These are phyloP conservation scores for Ocimum tenuiflorum DNA, from an alignment of 257 asterid genomes.

Conservation along the genomic window DNA sequence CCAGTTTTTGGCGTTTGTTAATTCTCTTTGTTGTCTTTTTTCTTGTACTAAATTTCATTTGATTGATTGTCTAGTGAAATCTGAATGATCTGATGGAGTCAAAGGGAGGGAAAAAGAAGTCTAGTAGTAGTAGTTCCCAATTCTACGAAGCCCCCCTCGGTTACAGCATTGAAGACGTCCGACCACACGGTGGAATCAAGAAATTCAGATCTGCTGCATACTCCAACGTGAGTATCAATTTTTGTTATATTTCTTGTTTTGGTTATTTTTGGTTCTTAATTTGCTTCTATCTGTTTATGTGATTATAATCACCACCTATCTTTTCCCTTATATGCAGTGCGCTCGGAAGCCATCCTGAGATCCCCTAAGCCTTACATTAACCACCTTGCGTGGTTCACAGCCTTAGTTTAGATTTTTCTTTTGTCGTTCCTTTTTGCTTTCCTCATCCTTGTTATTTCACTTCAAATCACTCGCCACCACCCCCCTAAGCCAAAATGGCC, in stretches of 20 bases:
- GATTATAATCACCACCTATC: neutral
- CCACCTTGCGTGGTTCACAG: conserved; percentile 25
- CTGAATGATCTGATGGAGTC: conserved; percentile 63
- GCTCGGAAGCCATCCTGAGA: conserved; percentile 82
- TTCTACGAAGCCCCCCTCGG: conserved; percentile 86
- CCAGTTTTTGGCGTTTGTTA: no score
- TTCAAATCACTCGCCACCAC: conserved; percentile 13
- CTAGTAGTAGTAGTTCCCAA: conserved; percentile 63
- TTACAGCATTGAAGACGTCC: conserved; percentile 87
- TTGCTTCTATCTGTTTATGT: neutral
- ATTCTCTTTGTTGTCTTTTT: no score
- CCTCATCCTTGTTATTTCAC: conserved; percentile 29
- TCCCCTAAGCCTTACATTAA: conserved; percentile 8
- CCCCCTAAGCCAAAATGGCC: conserved; percentile 38
- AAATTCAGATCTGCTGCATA: conserved; percentile 95
- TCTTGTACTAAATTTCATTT: conserved; percentile 5
- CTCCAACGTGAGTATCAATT: conserved; percentile 60
- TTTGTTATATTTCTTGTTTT: neutral
- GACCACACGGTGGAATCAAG: conserved; percentile 89
- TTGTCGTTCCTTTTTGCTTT: conserved; percentile 21
- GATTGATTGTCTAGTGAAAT: conserved; percentile 22
- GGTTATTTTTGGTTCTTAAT: no score
- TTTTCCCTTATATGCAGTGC: conserved; percentile 45
- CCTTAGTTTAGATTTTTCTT: conserved; percentile 17
- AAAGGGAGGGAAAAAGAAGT: conserved; percentile 69